These are phyloP conservation scores for Malus sieversii DNA, from an alignment of 306 rosid genomes.

Conservation along the genomic window DNA sequence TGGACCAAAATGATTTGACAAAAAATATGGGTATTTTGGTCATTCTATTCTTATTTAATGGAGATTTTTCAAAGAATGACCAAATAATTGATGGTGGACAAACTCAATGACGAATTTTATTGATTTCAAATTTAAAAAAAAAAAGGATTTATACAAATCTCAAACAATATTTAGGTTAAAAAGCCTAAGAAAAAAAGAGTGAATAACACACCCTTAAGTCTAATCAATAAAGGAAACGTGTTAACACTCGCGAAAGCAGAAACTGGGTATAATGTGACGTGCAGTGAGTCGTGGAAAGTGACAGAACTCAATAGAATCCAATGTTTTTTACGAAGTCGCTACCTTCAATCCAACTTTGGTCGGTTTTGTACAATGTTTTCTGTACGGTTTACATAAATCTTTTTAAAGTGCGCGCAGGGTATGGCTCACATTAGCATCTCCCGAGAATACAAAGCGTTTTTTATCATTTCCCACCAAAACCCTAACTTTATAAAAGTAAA, in stretches of 20 bases:
- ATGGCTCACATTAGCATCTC: background rate
- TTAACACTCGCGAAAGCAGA: background rate
- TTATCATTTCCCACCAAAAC: background rate
- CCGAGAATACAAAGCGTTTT: background rate
- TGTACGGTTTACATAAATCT: background rate
- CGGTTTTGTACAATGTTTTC: background rate
- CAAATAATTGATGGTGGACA: too few relatives aligned
- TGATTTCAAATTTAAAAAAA: too few relatives aligned
- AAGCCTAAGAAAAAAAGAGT: too few relatives aligned
- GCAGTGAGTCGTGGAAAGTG: background rate
- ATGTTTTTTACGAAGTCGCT: background rate
- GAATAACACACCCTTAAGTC: too few relatives aligned
- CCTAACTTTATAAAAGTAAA: background rate
- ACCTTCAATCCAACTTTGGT: background rate
- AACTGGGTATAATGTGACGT: too few relatives aligned
- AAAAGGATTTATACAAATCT: accelerated
- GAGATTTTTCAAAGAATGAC: too few relatives aligned
- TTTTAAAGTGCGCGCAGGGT: background rate
- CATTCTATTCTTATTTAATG: too few relatives aligned
- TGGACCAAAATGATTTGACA: too few relatives aligned
- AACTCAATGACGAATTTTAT: too few relatives aligned
- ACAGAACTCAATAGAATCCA: background rate
- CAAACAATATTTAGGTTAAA: accelerated
- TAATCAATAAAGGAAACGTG: too few relatives aligned
- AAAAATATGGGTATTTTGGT: too few relatives aligned